Conservation (phyloP, 305 asterid species). For the Plantago rigida region DNA sequence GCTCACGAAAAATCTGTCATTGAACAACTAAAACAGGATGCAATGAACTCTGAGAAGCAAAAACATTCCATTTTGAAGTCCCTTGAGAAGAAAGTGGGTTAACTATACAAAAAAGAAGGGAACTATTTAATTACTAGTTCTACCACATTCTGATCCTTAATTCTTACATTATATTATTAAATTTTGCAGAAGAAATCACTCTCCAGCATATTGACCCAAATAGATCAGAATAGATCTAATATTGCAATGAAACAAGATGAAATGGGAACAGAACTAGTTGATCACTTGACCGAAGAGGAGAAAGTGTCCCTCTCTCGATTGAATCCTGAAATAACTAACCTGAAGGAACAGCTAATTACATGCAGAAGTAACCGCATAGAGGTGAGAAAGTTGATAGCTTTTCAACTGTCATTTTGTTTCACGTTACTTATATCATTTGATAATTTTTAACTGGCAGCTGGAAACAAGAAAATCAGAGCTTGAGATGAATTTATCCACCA, state of each 20-base stretch:
- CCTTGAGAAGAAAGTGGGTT: slow-evolving; percentile 72
- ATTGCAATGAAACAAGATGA: slow-evolving; percentile 74
- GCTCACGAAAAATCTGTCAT: slow-evolving; percentile 77
- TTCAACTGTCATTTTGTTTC: slow-evolving; percentile 1
- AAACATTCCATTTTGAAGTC: slow-evolving; percentile 63
- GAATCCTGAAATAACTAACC: slow-evolving; percentile 78
- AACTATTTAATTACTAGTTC: slow-evolving; percentile 10
- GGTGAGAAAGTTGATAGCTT: slow-evolving; percentile 41
- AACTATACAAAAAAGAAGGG: slow-evolving; percentile 6
- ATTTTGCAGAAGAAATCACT: slow-evolving; percentile 72
- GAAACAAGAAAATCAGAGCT: slow-evolving; percentile 93
- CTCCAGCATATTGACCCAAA: slow-evolving; percentile 64
- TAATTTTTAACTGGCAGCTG: slow-evolving; percentile 41
- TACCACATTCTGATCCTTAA: slow-evolving; percentile 17
- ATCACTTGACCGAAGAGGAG: slow-evolving; percentile 88
- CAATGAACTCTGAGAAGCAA: slow-evolving; percentile 64
- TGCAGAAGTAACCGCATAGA: slow-evolving; percentile 78
- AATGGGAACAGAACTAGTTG: slow-evolving; percentile 97
- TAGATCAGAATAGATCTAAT: slow-evolving; percentile 78
- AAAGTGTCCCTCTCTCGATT: slow-evolving; percentile 71
- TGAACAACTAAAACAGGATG: slow-evolving; percentile 86
- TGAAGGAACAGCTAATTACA: slow-evolving; percentile 64
- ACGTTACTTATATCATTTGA: slow-evolving; percentile 15
- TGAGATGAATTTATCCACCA: slow-evolving; percentile 92
- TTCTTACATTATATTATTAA: slow-evolving; percentile 12